Conservation (phyloP, 257 asterid species). For the Ballota nigra region DNA sequence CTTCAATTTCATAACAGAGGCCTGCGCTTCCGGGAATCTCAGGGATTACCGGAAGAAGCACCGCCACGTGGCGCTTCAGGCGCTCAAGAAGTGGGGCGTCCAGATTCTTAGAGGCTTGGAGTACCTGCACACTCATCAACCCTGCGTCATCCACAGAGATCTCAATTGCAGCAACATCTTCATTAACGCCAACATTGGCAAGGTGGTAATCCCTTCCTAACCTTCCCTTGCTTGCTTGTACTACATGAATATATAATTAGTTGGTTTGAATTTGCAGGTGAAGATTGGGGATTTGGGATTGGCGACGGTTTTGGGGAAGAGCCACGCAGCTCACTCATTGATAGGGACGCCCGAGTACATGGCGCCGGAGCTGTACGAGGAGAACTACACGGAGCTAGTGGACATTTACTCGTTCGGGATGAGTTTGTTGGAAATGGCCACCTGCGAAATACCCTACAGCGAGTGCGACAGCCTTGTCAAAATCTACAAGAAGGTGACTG, state of each 20-base stretch:
- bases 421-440: constrained; percentile 47
- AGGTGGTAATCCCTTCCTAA: constrained; percentile 21
- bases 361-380: constrained; percentile 53
- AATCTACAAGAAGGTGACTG: constrained; percentile 46
- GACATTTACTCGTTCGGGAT: constrained; percentile 53
- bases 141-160: constrained; percentile 50
- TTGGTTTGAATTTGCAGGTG: no score
- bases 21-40: constrained; percentile 41
- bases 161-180: constrained; percentile 49
- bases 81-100: constrained; percentile 45
- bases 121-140: constrained; percentile 49
- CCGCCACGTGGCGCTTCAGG: constrained; percentile 39
- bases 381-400: constrained; percentile 43
- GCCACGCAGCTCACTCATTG: constrained; percentile 43
- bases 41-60: constrained; percentile 48
- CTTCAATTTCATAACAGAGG: constrained; percentile 47
- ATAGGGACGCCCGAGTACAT: constrained; percentile 49
- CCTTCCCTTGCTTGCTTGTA: not conserved
- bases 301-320: constrained; percentile 41
- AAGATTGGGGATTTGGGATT: constrained; percentile 50
- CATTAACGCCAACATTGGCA: constrained; percentile 47
- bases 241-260: no score
- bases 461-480: constrained; percentile 42
- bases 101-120: constrained; percentile 44
- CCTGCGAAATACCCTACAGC: constrained; percentile 45